Conservation (phyloP, 2,329 filamentous ascomycete genomes). For the Trichoderma gracile region DNA sequence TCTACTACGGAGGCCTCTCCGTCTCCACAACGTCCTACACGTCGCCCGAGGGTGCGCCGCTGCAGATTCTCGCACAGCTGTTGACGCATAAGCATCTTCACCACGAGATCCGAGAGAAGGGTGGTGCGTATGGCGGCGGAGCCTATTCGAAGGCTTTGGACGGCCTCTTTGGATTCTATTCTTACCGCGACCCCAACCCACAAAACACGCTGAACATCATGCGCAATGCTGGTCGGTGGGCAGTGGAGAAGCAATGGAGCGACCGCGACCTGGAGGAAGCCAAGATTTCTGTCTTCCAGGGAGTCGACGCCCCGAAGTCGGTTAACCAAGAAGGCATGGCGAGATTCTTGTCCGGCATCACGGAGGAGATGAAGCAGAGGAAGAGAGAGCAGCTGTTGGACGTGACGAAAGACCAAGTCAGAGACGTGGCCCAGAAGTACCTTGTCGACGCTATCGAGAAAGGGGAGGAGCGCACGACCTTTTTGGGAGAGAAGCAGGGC, state of each 20-base stretch:
- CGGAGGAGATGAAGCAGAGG: conserved; percentile 83
- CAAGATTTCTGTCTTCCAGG: conserved; percentile 92
- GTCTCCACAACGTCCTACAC: conserved; percentile 83
- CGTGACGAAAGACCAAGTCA: conserved; percentile 78
- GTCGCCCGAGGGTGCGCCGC: conserved; percentile 70
- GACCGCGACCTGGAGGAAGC: conserved; percentile 89
- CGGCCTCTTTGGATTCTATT: conserved; percentile 91
- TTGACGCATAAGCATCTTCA: conserved; percentile 96
- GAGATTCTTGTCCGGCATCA: conserved; percentile 80
- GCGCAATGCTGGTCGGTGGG: conserved; percentile 78
- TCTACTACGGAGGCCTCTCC: conserved; percentile 87
- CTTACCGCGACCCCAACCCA: conserved; percentile 94
- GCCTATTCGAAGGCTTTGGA: conserved; percentile 79
- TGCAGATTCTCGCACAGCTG: conserved; percentile 87
- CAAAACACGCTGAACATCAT: conserved; percentile 85
- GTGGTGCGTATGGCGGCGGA: conserved; percentile 91
- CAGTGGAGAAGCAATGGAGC: conserved; percentile 76
- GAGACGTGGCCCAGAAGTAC: conserved; percentile 77
- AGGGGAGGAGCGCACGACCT: conserved; percentile 63
- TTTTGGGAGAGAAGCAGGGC: conserved; percentile 80
- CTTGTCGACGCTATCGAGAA: conserved; percentile 67
- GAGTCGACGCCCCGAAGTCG: conserved; percentile 81
- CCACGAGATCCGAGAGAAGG: conserved; percentile 96
- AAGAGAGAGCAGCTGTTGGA: conserved; percentile 84
- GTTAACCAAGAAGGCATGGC: conserved; percentile 87